A percentile compares a stretch with the other conserved stretches of the same genome.
phyloP scores from a whole-genome alignment of 345 rosid genomes.

The Rhodomyrtus tomentosa region DNA sequence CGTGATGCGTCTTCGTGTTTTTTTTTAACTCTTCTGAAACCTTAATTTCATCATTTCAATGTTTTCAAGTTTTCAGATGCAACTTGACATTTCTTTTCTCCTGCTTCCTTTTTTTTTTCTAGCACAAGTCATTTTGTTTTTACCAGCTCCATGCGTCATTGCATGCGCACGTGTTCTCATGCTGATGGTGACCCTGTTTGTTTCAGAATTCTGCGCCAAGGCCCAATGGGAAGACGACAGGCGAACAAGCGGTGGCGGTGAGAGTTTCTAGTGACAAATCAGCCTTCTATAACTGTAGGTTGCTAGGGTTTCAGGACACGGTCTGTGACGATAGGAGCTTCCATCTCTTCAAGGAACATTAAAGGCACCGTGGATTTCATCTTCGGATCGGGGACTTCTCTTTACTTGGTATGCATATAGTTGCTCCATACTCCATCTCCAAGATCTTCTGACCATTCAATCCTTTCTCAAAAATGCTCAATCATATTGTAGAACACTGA shows the following conservation, averaged over 20 bases:
- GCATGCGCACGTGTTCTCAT: neutral
- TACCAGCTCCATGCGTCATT: neutral
- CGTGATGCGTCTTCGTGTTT: slow-evolving; percentile 16
- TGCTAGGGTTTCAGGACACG: slow-evolving; percentile 65
- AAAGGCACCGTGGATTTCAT: slow-evolving; percentile 79
- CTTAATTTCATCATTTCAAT: neutral
- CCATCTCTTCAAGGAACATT: slow-evolving; percentile 60
- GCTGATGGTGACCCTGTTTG: neutral
- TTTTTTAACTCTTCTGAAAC: neutral
- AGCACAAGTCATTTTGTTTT: neutral
- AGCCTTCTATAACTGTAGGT: slow-evolving; percentile 47
- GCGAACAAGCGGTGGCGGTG: slow-evolving; percentile 52
- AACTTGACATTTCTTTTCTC: neutral
- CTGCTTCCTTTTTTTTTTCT: neutral
- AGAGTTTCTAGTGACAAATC: slow-evolving; percentile 40
- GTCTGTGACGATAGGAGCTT: slow-evolving; percentile 51
- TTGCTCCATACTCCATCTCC: neutral
- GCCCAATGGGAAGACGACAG: slow-evolving; percentile 24
- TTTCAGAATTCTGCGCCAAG: slow-evolving; percentile 42
- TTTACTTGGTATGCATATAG: slow-evolving; percentile 32
- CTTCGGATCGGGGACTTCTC: slow-evolving; percentile 55
- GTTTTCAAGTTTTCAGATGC: neutral
- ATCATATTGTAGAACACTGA: slow-evolving; percentile 13
- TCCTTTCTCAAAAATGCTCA: neutral
- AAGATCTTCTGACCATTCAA: too few relatives aligned